Evolutionary conservation across 1,139 yeast species (phyloP).

Genomic region (Saccharomyces hybrid): DNA sequence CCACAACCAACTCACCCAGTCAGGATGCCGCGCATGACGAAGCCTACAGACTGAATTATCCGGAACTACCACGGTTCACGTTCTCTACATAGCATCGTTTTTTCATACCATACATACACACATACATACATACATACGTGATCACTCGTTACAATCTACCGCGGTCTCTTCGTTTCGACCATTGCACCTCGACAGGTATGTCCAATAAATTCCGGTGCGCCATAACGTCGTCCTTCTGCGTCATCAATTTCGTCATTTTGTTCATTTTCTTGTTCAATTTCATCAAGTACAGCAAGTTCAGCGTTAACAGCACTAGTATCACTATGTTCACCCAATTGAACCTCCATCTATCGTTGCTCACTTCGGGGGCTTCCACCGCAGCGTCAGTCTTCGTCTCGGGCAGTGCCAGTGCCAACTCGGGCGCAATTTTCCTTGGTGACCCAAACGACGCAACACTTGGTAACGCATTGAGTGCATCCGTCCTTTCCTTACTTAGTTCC

Average conservation of each 20-base stretch:
- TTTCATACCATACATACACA: background rate
- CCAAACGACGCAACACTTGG: background rate
- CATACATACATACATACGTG: conserved; percentile 1
- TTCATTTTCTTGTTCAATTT: background rate
- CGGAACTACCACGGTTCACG: conserved; percentile 24
- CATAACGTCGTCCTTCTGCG: background rate
- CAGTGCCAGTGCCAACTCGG: background rate
- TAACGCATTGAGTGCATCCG: background rate
- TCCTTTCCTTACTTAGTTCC: background rate
- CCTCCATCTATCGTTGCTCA: background rate
- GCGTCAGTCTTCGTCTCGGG: background rate
- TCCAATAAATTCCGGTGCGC: background rate
- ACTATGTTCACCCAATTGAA: background rate
- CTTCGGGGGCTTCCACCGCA: background rate
- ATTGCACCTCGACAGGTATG: background rate
- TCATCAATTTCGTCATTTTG: background rate
- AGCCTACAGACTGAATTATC: conserved; percentile 13
- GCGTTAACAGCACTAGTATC: background rate
- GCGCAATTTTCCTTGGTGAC: background rate
- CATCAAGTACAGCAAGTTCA: background rate
- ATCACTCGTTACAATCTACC: background rate
- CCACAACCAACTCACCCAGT: background rate
- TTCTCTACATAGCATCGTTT: conserved; percentile 11
- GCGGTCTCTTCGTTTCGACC: background rate
- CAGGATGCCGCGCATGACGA: conserved; percentile 3